A percentile compares a stretch with the other conserved stretches of the same genome.
phyloP scores from a whole-genome alignment of 2,329 filamentous ascomycete genomes.

The Fusarium sarcochroum region DNA sequence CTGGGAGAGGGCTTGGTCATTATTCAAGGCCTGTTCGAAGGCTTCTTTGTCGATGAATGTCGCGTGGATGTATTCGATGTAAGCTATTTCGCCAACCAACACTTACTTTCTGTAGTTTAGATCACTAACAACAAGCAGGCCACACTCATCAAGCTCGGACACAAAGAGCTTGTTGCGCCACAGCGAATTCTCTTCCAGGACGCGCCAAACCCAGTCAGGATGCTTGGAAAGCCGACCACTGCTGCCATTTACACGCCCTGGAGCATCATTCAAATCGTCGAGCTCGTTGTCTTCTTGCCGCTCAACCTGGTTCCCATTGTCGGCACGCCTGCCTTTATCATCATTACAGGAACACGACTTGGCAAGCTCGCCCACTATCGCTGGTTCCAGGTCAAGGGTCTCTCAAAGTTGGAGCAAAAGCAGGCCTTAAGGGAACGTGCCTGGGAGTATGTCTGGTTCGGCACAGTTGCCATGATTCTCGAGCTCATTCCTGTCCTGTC shows the following conservation, averaged over 20 bases:
- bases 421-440: slow-evolving; percentile 75
- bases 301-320: slow-evolving; percentile 90
- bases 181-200: slow-evolving; percentile 76
- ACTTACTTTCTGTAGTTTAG: not conserved
- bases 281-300: slow-evolving; percentile 83
- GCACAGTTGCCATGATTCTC: slow-evolving; percentile 84
- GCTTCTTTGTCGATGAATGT: slow-evolving; percentile 84
- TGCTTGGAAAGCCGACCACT: slow-evolving; percentile 84
- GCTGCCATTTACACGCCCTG: slow-evolving; percentile 88
- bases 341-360: slow-evolving; percentile 88
- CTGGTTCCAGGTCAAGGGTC: slow-evolving; percentile 85
- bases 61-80: slow-evolving; percentile 89
- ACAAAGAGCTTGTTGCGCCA: slow-evolving; percentile 76
- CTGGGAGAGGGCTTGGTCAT: slow-evolving; percentile 86
- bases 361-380: slow-evolving; percentile 93
- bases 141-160: slow-evolving; percentile 81
- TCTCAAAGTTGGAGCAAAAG: slow-evolving; percentile 81
- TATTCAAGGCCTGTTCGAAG: slow-evolving; percentile 78
- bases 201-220: slow-evolving; percentile 79
- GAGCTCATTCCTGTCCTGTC: slow-evolving; percentile 91
- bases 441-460: slow-evolving; percentile 95
- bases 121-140: slow-evolving; percentile 59
- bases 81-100: slow-evolving; percentile 48
- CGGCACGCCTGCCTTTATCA: slow-evolving; percentile 86
- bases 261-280: slow-evolving; percentile 89